Evolutionary conservation across 129 eudicot genomes (phyloP).

Genomic region (Rutidosis leptorrhynchoides): DNA sequence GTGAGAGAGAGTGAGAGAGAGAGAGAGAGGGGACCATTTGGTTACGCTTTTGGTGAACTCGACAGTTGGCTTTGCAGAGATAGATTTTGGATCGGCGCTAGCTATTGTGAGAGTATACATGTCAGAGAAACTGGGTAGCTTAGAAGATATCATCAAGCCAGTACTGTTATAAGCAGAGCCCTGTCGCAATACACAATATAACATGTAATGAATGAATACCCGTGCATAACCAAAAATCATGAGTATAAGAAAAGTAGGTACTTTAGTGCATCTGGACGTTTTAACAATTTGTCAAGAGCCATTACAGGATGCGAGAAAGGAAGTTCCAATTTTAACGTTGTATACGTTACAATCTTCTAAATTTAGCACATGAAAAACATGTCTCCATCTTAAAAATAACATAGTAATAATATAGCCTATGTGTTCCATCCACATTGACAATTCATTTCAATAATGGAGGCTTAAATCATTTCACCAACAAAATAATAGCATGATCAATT

Average conservation of each 20-base stretch:
- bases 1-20: too few species aligned
- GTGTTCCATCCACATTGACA: background rate
- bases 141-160: constrained; percentile 77
- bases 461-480: background rate
- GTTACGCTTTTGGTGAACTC: too few species aligned
- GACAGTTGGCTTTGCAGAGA: constrained; percentile 82
- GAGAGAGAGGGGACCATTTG: too few species aligned
- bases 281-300: too few species aligned
- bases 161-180: too few species aligned
- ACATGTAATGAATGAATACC: background rate
- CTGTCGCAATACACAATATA: constrained; percentile 40
- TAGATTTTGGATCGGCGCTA: constrained; percentile 75
- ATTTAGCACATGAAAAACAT: background rate
- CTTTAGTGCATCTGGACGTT: too few species aligned
- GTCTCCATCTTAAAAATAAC: background rate
- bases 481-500: background rate
- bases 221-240: background rate
- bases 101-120: constrained; percentile 77
- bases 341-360: background rate
- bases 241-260: too few species aligned
- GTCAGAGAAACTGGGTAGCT: constrained; percentile 90
- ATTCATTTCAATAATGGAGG: too few species aligned
- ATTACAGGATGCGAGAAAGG: too few species aligned
- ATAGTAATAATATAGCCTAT: too few species aligned
- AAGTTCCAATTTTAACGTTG: background rate